Conservation (phyloP, 352 stramenopile genomes). For the Pythium brachiatum region DNA sequence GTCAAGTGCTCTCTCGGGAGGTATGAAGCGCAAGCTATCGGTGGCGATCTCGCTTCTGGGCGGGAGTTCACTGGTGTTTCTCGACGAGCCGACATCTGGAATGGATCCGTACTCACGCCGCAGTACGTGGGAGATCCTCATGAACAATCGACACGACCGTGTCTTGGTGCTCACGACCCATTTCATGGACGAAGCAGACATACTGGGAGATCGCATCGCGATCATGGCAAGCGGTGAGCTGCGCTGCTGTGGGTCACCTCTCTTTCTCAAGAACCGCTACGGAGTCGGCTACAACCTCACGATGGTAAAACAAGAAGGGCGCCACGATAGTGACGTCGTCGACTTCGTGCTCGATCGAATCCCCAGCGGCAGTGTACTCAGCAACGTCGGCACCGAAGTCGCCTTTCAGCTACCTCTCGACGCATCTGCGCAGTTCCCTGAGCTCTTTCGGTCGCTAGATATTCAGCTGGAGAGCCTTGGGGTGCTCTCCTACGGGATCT, state of each 20-base stretch:
- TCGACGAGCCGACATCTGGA: slow-evolving; percentile 25
- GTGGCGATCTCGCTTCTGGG: slow-evolving; percentile 82
- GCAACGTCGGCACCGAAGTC: slow-evolving; percentile 73
- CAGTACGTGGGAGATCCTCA: slow-evolving; percentile 84
- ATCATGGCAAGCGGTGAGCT: slow-evolving; percentile 70
- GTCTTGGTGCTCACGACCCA: slow-evolving; percentile 68
- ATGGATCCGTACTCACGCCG: slow-evolving; percentile 51
- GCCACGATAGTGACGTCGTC: slow-evolving; percentile 21
- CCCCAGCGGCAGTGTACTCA: slow-evolving; percentile 42
- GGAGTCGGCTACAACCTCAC: slow-evolving; percentile 77
- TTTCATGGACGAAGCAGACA: slow-evolving; percentile 52
- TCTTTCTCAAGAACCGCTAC: slow-evolving; percentile 90
- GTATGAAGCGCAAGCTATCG: slow-evolving; percentile 84
- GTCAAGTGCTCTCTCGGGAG: slow-evolving; percentile 50
- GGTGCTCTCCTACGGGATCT: slow-evolving; percentile 89
- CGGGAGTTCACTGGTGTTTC: slow-evolving; percentile 29
- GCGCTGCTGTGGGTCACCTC: slow-evolving; percentile 29
- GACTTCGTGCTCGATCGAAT: slow-evolving; percentile 38
- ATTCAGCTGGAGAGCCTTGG: slow-evolving; percentile 33
- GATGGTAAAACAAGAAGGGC: slow-evolving; percentile 26
- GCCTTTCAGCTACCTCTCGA: slow-evolving; percentile 64
- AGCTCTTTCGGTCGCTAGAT: slow-evolving; percentile 66
- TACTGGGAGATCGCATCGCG: slow-evolving; percentile 63
- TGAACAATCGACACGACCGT: slow-evolving; percentile 38
- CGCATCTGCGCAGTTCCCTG: slow-evolving; percentile 43